Evolutionary conservation across 2,329 filamentous ascomycete species (phyloP), one percentile per base, ranked within the genome.

Genomic region (Aaosphaeria pasadenensis): DNA sequence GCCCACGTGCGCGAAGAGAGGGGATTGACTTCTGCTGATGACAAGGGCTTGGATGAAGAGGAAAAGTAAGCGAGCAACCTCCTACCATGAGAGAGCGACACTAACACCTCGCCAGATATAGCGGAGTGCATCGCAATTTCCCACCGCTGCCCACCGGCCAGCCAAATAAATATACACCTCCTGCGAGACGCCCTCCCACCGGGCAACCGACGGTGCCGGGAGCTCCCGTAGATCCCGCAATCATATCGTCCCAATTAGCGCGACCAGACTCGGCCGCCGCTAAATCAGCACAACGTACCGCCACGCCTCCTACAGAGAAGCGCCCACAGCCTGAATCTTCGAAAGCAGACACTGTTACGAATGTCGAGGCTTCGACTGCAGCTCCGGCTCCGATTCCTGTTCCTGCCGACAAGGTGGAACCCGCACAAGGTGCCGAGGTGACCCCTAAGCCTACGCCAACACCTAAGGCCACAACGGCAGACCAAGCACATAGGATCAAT

Each of bases 1-100:
- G 75, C 86, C 4, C 94, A 99, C 64, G 82, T 96, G 49, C 88
- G 89, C 4, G 94, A 97, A 71, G 94, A 99, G 75, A 86, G 91
- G 63, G 81, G 90, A 45, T 76, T 83, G n/a, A 80, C 79, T 9
- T 76, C 79, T 7, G 79, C 82, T 36, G 81, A 87, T 45, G 84
- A 85, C 44, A 84, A 81, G 49, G 86, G 83, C 11, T 71, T 80
- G 30, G 89, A 96, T 55, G 94, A 99, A 71, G 94, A 99, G 74
- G 91, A 95, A 66, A 96, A 94, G 84, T 91, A 79, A 59, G 82
- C 69, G 17, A 24, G 17, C 17, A 24, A 24, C 17, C 17, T 24
- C 2, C 17, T 24, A 24, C 17, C 17, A 24, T n/a, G 33, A 36
- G 9, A 9, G n/a, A 32, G 49, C 3, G 17, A 24, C 17, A 11